Evolutionary conservation across 2,329 filamentous ascomycete genomes (phyloP).

Genomic region (Lojkania enalia): DNA sequence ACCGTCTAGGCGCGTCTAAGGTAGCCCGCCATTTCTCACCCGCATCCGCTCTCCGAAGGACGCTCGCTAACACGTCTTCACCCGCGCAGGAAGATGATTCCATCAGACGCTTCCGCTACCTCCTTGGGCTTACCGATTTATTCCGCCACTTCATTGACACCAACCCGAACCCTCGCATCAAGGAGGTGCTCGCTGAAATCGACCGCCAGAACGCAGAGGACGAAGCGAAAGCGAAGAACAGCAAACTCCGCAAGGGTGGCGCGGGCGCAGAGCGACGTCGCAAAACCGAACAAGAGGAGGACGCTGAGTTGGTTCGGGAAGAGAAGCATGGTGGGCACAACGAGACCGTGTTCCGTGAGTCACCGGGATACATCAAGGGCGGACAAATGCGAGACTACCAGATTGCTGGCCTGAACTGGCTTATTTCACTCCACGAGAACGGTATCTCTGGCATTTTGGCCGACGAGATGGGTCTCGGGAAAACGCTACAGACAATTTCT

Average conservation of each 20-base stretch:
- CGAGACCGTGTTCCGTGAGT: conserved; percentile 85
- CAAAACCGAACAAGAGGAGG: conserved; percentile 95
- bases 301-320: conserved; percentile 82
- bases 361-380: conserved; percentile 81
- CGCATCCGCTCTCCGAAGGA: too few species aligned
- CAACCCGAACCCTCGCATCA: conserved; percentile 92
- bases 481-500: conserved; percentile 95
- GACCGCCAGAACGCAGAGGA: conserved; percentile 86
- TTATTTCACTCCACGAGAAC: conserved; percentile 96
- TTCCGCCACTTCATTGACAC: conserved; percentile 99
- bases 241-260: conserved; percentile 78
- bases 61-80: neutral
- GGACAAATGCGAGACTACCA: conserved; percentile 96
- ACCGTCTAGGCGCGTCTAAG: conserved; percentile 88
- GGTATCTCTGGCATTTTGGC: conserved; percentile 97
- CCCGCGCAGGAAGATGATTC: conserved; percentile 86
- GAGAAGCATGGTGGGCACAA: conserved; percentile 86
- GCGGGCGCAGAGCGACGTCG: conserved; percentile 77
- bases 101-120: conserved; percentile 89
- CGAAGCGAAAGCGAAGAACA: conserved; percentile 70
- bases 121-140: conserved; percentile 90
- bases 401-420: conserved; percentile 92
- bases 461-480: conserved; percentile 98
- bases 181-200: conserved; percentile 91
- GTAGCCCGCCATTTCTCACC: neutral